Base-by-base conservation (phyloP, 108 stramenopile species). In the Skeletonema tropicum region DNA sequence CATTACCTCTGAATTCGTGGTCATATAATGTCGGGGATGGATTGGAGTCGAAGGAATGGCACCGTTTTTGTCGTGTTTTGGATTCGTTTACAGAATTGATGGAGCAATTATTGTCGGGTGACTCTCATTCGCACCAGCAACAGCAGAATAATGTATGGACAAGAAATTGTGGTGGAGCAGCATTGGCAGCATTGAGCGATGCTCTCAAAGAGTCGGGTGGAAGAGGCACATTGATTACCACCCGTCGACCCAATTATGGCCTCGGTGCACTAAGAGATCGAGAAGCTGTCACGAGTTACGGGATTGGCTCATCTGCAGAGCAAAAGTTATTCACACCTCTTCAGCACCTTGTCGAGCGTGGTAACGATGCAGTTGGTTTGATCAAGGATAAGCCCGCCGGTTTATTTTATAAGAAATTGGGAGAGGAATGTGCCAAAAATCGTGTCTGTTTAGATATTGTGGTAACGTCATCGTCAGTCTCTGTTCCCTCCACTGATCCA, bases 131-230 rank as follows among this genome's bases (percentile, higher is more conserved):
- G 14, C 42, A 26, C 0, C 29, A 21, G 12, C 31, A 32, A 15
- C 14, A 15, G 23, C 39, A 25, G 19, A 19, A 48, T 25, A 36
- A 57, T 46, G 33, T 29, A 46, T 67, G 60, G 66, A 48, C 7
- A 14, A 38, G 66, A 45, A 83, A 76, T 48, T 86, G 83, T 66
- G 91, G 90, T 30, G 94, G 94, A 57, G 94, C 94, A 3, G 94
- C 92, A 11, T n/a, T 93, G 70, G 82, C 68, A 25, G 89, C 87
- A 64, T 74, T 93, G 52, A 72, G 78, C 2, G 87, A 90, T 82
- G 92, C 92, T 31, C 79, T 93, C 66, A 45, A 70, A 32, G 77
- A 84, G 55, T 86, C 89, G 15, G 94, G 94, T 48, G 94, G 94
- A 19, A 86, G 89, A 38, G 92, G 85, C 15, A 86, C 88, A 9